Percentiles rank a stretch among this genome's conserved stretches.
These are phyloP conservation scores for Coemansia sp. DNA, from an alignment of 192 early-diverging fungal genomes.

Conservation along the genomic window DNA sequence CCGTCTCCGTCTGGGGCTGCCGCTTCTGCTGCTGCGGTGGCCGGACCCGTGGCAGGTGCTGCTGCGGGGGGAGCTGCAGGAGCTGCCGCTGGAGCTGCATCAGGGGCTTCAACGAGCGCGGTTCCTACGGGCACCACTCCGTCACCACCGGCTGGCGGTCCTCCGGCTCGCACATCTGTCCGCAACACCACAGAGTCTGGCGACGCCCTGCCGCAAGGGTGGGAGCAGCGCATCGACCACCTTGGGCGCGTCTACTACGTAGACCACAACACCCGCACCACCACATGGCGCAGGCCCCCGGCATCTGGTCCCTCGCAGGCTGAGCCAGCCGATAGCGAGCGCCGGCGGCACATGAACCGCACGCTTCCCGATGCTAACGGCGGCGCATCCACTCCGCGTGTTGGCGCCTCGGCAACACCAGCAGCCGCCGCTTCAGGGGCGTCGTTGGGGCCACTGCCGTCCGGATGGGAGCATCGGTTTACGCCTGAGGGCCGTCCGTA, in stretches of 20 bases:
- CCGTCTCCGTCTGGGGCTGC: conserved; percentile 2
- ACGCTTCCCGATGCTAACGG: conserved; percentile 68
- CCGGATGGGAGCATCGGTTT: conserved; percentile 79
- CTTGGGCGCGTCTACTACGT: conserved; percentile 95
- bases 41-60: background rate
- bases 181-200: conserved; percentile 28
- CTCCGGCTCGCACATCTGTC: conserved; percentile 1
- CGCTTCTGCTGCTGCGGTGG: background rate
- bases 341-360: conserved; percentile 78
- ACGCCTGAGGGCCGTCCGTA: conserved; percentile 82
- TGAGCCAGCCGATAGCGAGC: conserved; percentile 70
- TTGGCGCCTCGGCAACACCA: background rate
- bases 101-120: background rate
- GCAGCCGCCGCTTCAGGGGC: conserved; percentile 16
- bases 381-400: background rate
- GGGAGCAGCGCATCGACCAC: conserved; percentile 95
- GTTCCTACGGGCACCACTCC: conserved; percentile 3
- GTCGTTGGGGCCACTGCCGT: conserved; percentile 73
- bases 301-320: conserved; percentile 17
- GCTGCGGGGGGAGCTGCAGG: conserved; percentile 11
- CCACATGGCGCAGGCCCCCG: conserved; percentile 80
- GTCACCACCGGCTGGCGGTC: background rate
- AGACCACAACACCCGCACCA: conserved; percentile 94
- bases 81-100: background rate
- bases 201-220: conserved; percentile 62